phyloP scores from a whole-genome alignment of 2,329 filamentous ascomycete species.

The Cladophialophora psammophila region DNA sequence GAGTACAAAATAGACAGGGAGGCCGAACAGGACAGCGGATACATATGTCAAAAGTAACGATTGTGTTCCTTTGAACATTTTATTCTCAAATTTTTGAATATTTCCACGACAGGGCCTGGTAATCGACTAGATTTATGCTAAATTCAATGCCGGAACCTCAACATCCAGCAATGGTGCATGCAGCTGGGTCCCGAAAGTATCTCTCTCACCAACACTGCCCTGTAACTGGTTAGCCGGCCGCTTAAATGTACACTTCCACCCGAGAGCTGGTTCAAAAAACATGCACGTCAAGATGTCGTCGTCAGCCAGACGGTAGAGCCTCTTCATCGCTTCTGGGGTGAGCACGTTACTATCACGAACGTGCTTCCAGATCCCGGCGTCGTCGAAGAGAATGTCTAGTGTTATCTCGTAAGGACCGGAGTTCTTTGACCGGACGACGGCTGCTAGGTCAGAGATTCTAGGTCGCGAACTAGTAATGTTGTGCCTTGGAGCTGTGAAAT shows the following conservation, averaged over 20 bases:
- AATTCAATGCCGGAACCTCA: slow-evolving; percentile 9
- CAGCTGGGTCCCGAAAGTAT: slow-evolving; percentile 51
- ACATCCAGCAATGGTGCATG: slow-evolving; percentile 45
- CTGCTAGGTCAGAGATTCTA: slow-evolving; percentile 45
- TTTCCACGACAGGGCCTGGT: too few species aligned
- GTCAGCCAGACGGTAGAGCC: slow-evolving; percentile 39
- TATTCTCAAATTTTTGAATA: too few species aligned
- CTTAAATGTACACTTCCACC: slow-evolving; percentile 56
- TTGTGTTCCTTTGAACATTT: too few species aligned
- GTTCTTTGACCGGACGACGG: slow-evolving; percentile 59
- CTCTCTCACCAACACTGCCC: slow-evolving; percentile 47
- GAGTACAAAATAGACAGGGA: too few species aligned
- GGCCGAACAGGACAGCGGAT: too few species aligned
- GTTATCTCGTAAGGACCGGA: slow-evolving; percentile 61
- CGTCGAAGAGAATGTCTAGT: slow-evolving; percentile 60
- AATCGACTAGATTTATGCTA: not conserved
- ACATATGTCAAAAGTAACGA: too few species aligned
- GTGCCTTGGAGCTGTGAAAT: not conserved
- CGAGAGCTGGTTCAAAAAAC: slow-evolving; percentile 56
- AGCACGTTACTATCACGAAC: slow-evolving; percentile 51
- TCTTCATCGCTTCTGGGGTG: slow-evolving; percentile 39
- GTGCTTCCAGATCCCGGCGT: slow-evolving; percentile 43
- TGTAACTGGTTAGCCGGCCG: slow-evolving; percentile 38
- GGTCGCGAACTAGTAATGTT: not conserved
- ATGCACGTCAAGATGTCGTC: slow-evolving; percentile 44